A percentile compares a stretch with the other conserved stretches of the same genome.
phyloP scores from a whole-genome alignment of 768 basidiomycete genomes.

The Auriscalpium microsporum region DNA sequence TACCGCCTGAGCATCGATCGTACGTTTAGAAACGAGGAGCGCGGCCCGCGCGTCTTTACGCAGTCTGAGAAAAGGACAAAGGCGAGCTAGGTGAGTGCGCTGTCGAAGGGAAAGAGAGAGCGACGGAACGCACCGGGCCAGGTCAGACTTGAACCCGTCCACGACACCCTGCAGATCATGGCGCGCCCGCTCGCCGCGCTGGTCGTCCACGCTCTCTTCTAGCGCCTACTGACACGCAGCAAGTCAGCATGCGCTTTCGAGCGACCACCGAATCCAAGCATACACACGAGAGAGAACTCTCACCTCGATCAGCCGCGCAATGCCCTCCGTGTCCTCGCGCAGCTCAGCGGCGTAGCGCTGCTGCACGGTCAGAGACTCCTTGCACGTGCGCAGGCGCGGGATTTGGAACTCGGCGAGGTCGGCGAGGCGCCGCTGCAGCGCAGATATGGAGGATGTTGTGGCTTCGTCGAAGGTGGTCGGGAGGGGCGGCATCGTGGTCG shows the following conservation, averaged over 20 bases:
- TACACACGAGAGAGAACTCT: background rate
- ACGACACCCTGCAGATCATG: conserved; percentile 42
- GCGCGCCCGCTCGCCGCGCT: conserved; percentile 46
- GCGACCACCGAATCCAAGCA: conserved; percentile 32
- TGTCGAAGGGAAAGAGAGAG: background rate
- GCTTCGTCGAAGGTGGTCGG: conserved; percentile 46
- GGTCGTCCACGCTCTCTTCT: conserved; percentile 66
- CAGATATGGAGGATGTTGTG: conserved; percentile 39
- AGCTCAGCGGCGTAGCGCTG: conserved; percentile 69
- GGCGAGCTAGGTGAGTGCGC: background rate
- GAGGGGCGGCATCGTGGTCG: conserved; percentile 50
- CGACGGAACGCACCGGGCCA: conserved; percentile 40
- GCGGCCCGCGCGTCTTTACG: conserved; percentile 60
- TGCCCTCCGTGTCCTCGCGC: conserved; percentile 61
- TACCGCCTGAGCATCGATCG: conserved; percentile 51
- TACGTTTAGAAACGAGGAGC: conserved; percentile 62
- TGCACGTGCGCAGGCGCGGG: conserved; percentile 61
- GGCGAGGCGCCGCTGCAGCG: conserved; percentile 43
- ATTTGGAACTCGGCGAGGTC: conserved; percentile 69
- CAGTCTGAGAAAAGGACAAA: conserved; percentile 31
- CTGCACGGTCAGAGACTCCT: conserved; percentile 61
- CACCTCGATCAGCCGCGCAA: conserved; percentile 65
- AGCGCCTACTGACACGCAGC: conserved; percentile 42
- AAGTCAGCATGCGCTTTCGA: conserved; percentile 30
- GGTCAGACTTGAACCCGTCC: conserved; percentile 35